These are phyloP conservation scores for Mycena maculata DNA, from an alignment of 768 basidiomycete species.

Conservation along the genomic window DNA sequence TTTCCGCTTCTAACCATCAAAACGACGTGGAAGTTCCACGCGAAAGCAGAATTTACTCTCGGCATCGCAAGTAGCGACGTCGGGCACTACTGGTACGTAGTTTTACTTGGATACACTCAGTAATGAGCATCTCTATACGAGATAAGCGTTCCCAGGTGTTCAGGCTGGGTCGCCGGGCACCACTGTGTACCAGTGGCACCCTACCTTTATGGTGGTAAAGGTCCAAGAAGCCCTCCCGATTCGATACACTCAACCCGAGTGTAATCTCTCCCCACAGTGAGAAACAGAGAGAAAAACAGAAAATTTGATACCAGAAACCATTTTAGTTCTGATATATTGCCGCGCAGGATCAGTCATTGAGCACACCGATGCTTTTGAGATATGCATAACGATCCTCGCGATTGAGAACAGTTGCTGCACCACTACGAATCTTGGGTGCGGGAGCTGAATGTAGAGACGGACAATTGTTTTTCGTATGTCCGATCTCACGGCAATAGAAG, in stretches of 20 bases:
- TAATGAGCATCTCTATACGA: slow-evolving; percentile 1
- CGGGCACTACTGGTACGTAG: not conserved
- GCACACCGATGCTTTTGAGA: not conserved
- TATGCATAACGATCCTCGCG: not conserved
- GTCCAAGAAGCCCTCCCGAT: slow-evolving; percentile 4
- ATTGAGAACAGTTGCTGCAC: not conserved
- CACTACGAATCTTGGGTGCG: not conserved
- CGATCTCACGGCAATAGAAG: not conserved
- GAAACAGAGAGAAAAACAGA: too few relatives aligned
- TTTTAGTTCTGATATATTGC: too few relatives aligned
- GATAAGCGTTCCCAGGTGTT: not conserved
- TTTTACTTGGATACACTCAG: not conserved
- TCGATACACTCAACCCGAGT: too few relatives aligned
- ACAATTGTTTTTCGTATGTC: not conserved
- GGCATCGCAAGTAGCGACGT: not conserved
- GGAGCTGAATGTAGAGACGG: not conserved
- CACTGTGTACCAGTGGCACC: slow-evolving; percentile 12
- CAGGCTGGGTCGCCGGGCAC: not conserved
- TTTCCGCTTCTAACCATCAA: too few relatives aligned
- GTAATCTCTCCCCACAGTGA: too few relatives aligned
- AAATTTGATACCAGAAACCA: too few relatives aligned
- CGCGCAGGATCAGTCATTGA: not conserved
- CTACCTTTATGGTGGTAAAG: slow-evolving; percentile 10
- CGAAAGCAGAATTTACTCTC: too few relatives aligned
- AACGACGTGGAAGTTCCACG: too few relatives aligned